phyloP scores from a whole-genome alignment of 805 yeast genomes.

The Hanseniaspora mollemarum region DNA sequence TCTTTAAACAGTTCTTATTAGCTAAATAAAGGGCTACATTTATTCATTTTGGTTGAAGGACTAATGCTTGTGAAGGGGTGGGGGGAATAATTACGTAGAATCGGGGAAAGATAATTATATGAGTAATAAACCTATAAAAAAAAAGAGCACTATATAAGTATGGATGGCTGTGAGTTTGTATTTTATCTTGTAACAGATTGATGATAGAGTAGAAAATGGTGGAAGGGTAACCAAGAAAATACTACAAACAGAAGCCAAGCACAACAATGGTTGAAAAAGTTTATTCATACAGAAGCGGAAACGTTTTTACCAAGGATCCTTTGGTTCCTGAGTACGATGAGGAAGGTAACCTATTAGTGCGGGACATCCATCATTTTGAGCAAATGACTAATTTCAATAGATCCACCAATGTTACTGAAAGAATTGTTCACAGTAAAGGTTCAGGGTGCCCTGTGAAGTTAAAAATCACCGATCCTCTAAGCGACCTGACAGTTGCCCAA shows the following conservation, averaged over 20 bases:
- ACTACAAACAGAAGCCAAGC: not conserved
- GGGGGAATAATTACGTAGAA: too few relatives aligned
- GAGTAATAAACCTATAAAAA: too few relatives aligned
- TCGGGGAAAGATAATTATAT: too few relatives aligned
- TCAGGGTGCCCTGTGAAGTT: slow-evolving; percentile 52
- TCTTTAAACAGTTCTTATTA: too few relatives aligned
- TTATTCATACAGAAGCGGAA: slow-evolving; percentile 42
- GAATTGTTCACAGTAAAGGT: slow-evolving; percentile 60
- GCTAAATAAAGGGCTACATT: too few relatives aligned
- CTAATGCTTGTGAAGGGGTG: too few relatives aligned
- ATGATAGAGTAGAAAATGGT: not conserved
- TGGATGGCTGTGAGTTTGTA: too few relatives aligned
- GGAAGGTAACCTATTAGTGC: slow-evolving; percentile 48
- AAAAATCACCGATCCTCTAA: slow-evolving; percentile 46
- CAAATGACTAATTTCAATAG: slow-evolving; percentile 49
- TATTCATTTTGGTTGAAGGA: too few relatives aligned
- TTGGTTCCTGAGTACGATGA: slow-evolving; percentile 45
- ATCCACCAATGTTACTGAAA: slow-evolving; percentile 49
- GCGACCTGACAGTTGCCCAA: slow-evolving; percentile 39
- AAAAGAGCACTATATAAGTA: too few relatives aligned
- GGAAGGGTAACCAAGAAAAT: not conserved
- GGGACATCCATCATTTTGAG: slow-evolving; percentile 49
- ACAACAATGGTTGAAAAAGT: slow-evolving; percentile 15
- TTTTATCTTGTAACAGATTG: too few relatives aligned
- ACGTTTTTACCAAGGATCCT: slow-evolving; percentile 43